Percentiles rank a stretch among this genome's conserved stretches.
phyloP scores from a whole-genome alignment of 306 rosid genomes.

The Begonia loranthoides region DNA sequence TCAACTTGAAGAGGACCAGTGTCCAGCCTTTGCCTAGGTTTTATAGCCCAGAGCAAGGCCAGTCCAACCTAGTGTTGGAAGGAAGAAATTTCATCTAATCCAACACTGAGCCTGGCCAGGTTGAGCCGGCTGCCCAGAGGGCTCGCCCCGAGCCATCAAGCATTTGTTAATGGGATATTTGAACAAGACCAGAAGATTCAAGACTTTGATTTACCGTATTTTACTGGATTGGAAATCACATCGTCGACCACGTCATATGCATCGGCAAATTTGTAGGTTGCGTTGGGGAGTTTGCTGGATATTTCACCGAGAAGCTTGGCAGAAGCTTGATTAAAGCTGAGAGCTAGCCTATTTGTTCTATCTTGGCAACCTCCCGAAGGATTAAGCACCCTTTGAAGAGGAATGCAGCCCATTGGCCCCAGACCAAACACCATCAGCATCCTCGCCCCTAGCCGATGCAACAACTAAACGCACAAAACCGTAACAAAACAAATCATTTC shows the following conservation, averaged over 20 bases:
- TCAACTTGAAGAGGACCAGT: no score
- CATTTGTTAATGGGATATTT: no score
- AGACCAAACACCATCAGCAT: constrained; percentile 73
- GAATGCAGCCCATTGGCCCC: constrained; percentile 96
- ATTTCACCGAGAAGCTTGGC: constrained; percentile 37
- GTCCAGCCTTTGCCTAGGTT: no score
- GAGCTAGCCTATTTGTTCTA: constrained; percentile 56
- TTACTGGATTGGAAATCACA: constrained; percentile 46
- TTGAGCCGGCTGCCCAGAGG: no score
- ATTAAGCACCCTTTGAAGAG: constrained; percentile 78
- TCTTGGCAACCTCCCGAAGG: constrained; percentile 50
- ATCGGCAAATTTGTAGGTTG: constrained; percentile 65
- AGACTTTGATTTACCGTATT: constrained; percentile 38
- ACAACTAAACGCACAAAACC: constrained; percentile 20
- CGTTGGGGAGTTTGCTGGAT: constrained; percentile 38
- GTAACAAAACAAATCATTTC: not conserved
- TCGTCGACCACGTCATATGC: constrained; percentile 70
- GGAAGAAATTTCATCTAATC: no score
- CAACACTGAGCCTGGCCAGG: no score
- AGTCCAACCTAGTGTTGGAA: no score
- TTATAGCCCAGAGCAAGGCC: no score
- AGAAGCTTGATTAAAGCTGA: constrained; percentile 55
- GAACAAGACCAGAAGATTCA: no score
- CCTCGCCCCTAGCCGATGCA: constrained; percentile 73
- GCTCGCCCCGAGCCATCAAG: no score